Conservation (phyloP, 345 rosid species). For the Gossypium longicalyx region DNA sequence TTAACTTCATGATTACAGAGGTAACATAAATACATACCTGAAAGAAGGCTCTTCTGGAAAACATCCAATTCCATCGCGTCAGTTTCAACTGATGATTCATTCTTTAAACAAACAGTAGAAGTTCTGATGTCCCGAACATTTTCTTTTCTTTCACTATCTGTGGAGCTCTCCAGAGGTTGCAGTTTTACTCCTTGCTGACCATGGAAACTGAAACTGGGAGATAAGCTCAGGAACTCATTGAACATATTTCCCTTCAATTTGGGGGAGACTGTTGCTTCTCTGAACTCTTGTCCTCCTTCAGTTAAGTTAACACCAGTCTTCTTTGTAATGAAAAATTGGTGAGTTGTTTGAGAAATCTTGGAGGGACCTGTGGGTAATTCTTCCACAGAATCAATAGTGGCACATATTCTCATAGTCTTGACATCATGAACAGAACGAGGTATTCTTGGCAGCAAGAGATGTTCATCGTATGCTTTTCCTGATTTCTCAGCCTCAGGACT, state of each 20-base stretch:
- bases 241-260: conserved; percentile 46
- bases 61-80: conserved; percentile 64
- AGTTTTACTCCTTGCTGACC: conserved; percentile 48
- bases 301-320: conserved; percentile 35
- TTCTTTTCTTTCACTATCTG: conserved; percentile 39
- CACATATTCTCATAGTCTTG: conserved; percentile 42
- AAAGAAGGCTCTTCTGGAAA: conserved; percentile 29
- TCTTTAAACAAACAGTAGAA: conserved; percentile 26
- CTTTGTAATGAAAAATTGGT: conserved; percentile 35
- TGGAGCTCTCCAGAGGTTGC: conserved; percentile 53
- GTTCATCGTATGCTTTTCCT: conserved; percentile 18
- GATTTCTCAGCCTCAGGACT: conserved; percentile 16
- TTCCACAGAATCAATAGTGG: conserved; percentile 42
- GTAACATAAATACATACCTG: conserved; percentile 34
- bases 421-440: conserved; percentile 28
- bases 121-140: conserved; percentile 24
- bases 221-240: conserved; percentile 39
- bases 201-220: conserved; percentile 37
- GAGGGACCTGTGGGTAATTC: conserved; percentile 29
- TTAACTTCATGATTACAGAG: background rate
- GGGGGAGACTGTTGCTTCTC: conserved; percentile 36
- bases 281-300: conserved; percentile 34
- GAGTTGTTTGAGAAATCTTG: conserved; percentile 33
- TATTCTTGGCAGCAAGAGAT: conserved; percentile 26
- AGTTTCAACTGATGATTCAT: conserved; percentile 71